Percentiles rank a stretch among this genome's conserved stretches.
Conservation (phyloP, 2,329 filamentous ascomycete genomes). For the Cercospora sp. region DNA sequence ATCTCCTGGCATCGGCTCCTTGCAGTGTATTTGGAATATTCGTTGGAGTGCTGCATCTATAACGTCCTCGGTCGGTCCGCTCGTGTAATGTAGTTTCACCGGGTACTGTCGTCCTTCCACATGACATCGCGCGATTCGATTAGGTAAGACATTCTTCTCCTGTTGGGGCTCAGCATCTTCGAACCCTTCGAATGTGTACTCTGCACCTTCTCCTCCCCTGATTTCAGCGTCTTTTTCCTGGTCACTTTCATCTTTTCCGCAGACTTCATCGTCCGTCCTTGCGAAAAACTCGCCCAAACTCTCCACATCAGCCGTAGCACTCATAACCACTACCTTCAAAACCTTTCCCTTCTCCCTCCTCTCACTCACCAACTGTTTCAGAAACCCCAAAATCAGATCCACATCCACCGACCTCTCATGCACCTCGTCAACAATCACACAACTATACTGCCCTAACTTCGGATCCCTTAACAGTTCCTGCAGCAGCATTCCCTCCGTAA, state of each 20-base stretch:
- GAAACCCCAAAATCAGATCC: constrained; percentile 83
- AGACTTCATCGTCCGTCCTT: not conserved
- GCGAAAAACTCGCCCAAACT: constrained; percentile 74
- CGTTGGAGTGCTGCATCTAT: constrained; percentile 77
- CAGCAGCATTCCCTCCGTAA: constrained; percentile 94
- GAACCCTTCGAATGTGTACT: constrained; percentile 28
- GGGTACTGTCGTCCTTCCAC: constrained; percentile 87
- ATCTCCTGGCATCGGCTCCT: constrained; percentile 84
- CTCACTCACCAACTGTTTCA: constrained; percentile 72
- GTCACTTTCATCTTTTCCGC: not conserved
- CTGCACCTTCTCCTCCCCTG: constrained; percentile 10
- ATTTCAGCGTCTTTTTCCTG: not conserved
- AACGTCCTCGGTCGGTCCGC: constrained; percentile 74
- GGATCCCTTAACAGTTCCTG: constrained; percentile 90
- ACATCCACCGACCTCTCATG: constrained; percentile 95
- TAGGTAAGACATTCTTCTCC: not conserved
- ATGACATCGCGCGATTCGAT: constrained; percentile 48
- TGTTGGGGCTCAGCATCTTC: constrained; percentile 29
- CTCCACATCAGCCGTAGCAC: constrained; percentile 88
- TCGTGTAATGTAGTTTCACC: constrained; percentile 75
- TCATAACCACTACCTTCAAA: constrained; percentile 93
- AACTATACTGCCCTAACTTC: constrained; percentile 79
- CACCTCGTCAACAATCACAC: constrained; percentile 91
- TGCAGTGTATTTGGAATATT: constrained; percentile 82
- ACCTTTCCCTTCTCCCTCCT: constrained; percentile 63